Conservation (phyloP, 148 eudicot species). For the Rhododendron mucronatum region DNA sequence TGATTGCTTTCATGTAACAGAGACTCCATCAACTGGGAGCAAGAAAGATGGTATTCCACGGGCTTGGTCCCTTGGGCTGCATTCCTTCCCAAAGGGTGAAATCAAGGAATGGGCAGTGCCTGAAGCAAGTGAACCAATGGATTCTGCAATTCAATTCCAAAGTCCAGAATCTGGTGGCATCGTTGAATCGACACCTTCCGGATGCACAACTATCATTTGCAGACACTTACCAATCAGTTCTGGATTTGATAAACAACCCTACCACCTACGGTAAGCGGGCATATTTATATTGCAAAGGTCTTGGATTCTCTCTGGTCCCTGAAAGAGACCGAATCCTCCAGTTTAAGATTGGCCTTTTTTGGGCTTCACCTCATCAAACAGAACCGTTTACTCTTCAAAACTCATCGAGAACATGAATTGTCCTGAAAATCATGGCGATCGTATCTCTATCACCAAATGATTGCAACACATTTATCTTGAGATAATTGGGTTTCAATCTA, state of each 20-base stretch:
- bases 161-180: conserved; percentile 40
- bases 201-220: conserved; percentile 56
- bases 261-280: conserved; percentile 42
- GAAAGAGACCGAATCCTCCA: not conserved
- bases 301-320: not conserved
- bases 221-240: conserved; percentile 64
- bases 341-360: not conserved
- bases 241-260: conserved; percentile 53
- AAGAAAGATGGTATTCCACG: conserved; percentile 70
- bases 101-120: conserved; percentile 56
- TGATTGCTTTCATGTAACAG: conserved; percentile 22
- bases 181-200: conserved; percentile 44
- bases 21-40: conserved; percentile 68
- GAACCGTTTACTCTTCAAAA: not conserved
- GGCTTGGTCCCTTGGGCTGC: conserved; percentile 90
- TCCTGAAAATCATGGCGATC: not conserved
- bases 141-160: conserved; percentile 50
- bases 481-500: not conserved
- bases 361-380: not conserved
- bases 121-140: conserved; percentile 65
- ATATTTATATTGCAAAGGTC: not conserved
- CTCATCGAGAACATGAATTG: not conserved
- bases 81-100: conserved; percentile 89
- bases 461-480: not conserved
- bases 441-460: not conserved